These are phyloP conservation scores for Chimonanthus salicifolius DNA, from an alignment of 164 flowering plant genomes.

Conservation along the genomic window DNA sequence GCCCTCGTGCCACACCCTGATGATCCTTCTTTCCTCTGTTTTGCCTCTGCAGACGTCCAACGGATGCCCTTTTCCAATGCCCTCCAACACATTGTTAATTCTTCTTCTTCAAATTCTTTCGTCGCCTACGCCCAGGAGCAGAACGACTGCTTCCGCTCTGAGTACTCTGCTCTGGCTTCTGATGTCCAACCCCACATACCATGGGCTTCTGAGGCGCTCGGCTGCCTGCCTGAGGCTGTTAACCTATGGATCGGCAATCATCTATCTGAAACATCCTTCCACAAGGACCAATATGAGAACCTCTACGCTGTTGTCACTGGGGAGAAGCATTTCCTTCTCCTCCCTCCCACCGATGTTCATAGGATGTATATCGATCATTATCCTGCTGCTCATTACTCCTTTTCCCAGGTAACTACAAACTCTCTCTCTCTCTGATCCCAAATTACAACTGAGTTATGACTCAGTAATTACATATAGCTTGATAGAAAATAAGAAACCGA, in stretches of 20 bases:
- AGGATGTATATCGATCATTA: conserved; percentile 69
- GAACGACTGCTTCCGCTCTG: conserved; percentile 75
- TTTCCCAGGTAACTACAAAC: conserved; percentile 33
- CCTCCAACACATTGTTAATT: conserved; percentile 14
- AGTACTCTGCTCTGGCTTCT: conserved; percentile 42
- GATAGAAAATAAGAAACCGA: too few species aligned
- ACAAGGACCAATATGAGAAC: conserved; percentile 97
- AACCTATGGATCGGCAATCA: conserved; percentile 88
- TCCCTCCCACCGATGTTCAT: conserved; percentile 93
- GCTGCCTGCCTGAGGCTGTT: conserved; percentile 81
- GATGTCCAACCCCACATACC: conserved; percentile 68
- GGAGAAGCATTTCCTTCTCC: conserved; percentile 78
- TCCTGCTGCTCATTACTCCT: conserved; percentile 69
- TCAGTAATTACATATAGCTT: too few species aligned
- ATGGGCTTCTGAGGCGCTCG: conserved; percentile 86
- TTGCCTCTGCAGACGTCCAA: conserved; percentile 66
- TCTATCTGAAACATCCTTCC: conserved; percentile 74
- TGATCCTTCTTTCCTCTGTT: conserved; percentile 38
- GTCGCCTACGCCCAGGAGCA: conserved; percentile 90
- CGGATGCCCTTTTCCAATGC: conserved; percentile 40
- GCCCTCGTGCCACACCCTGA: conserved; percentile 32
- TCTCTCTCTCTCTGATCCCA: neutral
- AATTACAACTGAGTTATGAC: too few species aligned
- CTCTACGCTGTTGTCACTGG: conserved; percentile 83
- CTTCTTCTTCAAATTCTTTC: conserved; percentile 8